These are phyloP conservation scores for Alternaria triticina DNA, from an alignment of 2,329 filamentous ascomycete species.

Conservation along the genomic window DNA sequence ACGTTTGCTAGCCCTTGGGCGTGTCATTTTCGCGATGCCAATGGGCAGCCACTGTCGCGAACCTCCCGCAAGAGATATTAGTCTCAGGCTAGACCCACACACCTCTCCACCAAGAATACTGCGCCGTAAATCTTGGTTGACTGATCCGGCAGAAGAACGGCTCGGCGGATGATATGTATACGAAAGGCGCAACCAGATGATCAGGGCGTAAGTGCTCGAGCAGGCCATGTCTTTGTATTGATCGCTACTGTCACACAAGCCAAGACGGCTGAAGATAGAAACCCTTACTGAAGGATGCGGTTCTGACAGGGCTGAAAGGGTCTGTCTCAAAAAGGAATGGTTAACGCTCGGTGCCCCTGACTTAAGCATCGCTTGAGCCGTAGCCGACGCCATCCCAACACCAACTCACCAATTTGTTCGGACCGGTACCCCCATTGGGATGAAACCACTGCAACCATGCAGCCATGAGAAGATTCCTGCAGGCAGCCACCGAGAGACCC, in stretches of 20 bases:
- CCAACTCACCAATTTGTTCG: conserved; percentile 8
- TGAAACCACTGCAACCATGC: conserved; percentile 11
- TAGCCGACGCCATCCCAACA: conserved; percentile 13
- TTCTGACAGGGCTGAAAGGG: not conserved
- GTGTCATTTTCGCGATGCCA: conserved; percentile 1
- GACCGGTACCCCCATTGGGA: conserved; percentile 15
- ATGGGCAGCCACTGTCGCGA: conserved; percentile 1
- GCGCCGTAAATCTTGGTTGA: not conserved
- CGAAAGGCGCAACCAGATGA: not conserved
- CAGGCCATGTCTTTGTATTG: not conserved
- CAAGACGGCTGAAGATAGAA: not conserved
- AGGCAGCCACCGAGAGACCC: conserved; percentile 11
- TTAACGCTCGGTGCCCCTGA: conserved; percentile 16
- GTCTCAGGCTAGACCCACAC: conserved; percentile 1
- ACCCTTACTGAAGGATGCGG: not conserved
- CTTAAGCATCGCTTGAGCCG: conserved; percentile 1
- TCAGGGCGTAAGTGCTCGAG: not conserved
- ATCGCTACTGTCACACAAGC: not conserved
- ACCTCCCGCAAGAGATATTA: not conserved
- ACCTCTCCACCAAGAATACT: not conserved
- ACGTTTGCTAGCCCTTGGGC: not conserved
- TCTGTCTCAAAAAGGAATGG: conserved; percentile 1
- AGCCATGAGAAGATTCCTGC: conserved; percentile 6
- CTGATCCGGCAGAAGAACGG: not conserved
- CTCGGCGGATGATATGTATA: not conserved